Conservation (phyloP, 2,329 filamentous ascomycete genomes). For the Lojkania enalia region DNA sequence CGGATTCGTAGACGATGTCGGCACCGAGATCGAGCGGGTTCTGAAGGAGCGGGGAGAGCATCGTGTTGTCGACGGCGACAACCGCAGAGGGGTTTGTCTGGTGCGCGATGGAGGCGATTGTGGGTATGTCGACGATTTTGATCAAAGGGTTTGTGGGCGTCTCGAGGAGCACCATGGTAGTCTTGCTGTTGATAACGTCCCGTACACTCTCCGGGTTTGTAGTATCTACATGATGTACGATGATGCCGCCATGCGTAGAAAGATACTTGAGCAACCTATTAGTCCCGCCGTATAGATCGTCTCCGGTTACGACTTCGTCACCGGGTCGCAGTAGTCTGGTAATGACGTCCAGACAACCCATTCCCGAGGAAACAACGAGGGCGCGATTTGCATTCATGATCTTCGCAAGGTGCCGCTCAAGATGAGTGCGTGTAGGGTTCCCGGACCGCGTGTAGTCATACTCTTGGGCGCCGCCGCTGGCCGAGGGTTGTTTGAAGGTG, state of each 20-base stretch:
- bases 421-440: conserved; percentile 92
- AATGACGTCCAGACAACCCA: conserved; percentile 97
- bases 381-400: conserved; percentile 95
- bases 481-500: conserved; percentile 92
- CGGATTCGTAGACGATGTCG: conserved; percentile 95
- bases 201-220: conserved; percentile 74
- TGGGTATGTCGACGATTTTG: conserved; percentile 91
- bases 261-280: conserved; percentile 93
- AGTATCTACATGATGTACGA: conserved; percentile 96
- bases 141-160: conserved; percentile 97
- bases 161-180: conserved; percentile 92
- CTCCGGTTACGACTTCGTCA: conserved; percentile 95
- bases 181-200: conserved; percentile 73
- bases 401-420: conserved; percentile 96
- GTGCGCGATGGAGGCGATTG: conserved; percentile 77
- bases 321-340: conserved; percentile 86
- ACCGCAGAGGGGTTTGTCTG: conserved; percentile 75
- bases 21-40: conserved; percentile 94
- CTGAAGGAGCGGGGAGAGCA: conserved; percentile 92
- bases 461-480: conserved; percentile 75
- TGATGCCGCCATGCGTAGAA: conserved; percentile 83
- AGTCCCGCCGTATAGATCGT: conserved; percentile 94
- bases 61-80: conserved; percentile 96
- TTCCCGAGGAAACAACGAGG: conserved; percentile 91
- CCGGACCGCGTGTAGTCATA: conserved; percentile 99